phyloP scores from a whole-genome alignment of 2,329 filamentous ascomycete genomes.

The Diaporthe citri region DNA sequence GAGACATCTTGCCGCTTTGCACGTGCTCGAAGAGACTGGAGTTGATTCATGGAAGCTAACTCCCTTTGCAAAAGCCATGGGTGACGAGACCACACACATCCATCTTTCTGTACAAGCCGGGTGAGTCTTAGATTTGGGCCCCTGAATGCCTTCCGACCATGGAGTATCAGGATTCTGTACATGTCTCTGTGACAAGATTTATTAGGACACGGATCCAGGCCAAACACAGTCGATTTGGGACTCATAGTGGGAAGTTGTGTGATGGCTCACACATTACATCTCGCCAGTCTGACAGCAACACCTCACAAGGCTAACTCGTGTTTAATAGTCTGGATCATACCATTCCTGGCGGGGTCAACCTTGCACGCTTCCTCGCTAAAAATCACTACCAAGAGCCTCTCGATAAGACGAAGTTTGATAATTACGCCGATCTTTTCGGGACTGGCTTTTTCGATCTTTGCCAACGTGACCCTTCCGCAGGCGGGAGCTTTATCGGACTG shows the following conservation, averaged over 20 bases:
- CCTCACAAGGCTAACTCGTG: background rate
- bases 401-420: conserved; percentile 41
- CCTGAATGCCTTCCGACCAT: background rate
- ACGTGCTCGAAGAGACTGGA: conserved; percentile 48
- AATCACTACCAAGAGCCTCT: conserved; percentile 51
- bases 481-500: conserved; percentile 51
- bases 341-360: background rate
- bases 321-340: background rate
- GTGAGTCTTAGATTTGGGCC: background rate
- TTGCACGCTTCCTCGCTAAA: conserved; percentile 50
- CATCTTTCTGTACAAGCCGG: background rate
- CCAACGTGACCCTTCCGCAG: conserved; percentile 46
- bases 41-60: conserved; percentile 48
- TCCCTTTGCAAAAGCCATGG: conserved; percentile 48
- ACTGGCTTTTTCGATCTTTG: conserved; percentile 51
- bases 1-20: conserved; percentile 48
- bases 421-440: conserved; percentile 44
- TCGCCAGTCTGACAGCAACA: no score
- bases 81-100: conserved; percentile 41
- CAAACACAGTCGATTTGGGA: background rate
- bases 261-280: background rate
- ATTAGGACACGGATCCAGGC: background rate
- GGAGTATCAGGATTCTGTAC: background rate
- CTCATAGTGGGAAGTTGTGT: no score
- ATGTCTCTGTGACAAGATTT: background rate